These are phyloP conservation scores for Candida orba DNA, from an alignment of 805 yeast species.

Conservation along the genomic window DNA sequence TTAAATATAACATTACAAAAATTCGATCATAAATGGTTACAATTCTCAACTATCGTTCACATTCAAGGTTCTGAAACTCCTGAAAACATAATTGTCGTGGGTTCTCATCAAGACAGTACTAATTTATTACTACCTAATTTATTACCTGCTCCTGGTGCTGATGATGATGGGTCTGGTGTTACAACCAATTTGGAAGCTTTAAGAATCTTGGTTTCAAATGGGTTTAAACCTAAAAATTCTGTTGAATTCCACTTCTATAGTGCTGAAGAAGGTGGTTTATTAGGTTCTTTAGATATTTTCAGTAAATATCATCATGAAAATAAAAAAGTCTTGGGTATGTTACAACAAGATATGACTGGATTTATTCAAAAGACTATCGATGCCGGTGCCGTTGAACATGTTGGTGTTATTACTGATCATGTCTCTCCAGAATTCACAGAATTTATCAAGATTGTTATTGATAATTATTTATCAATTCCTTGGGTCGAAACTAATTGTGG, in stretches of 20 bases:
- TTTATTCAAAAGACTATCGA: constrained; percentile 22
- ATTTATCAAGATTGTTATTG: constrained; percentile 48
- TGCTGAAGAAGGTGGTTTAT: constrained; percentile 89
- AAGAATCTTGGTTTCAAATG: constrained; percentile 43
- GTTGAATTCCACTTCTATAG: constrained; percentile 91
- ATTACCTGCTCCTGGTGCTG: constrained; percentile 87
- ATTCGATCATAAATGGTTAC: constrained; percentile 71
- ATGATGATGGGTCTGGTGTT: constrained; percentile 89
- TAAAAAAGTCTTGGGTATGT: constrained; percentile 64
- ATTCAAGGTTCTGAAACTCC: constrained; percentile 42
- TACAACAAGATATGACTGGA: constrained; percentile 81
- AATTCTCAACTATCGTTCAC: constrained; percentile 64
- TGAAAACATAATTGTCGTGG: constrained; percentile 56
- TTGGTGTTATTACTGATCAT: constrained; percentile 56
- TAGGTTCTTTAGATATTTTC: constrained; percentile 81
- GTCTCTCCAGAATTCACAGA: constrained; percentile 20
- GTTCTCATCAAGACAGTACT: constrained; percentile 85
- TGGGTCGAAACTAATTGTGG: constrained; percentile 77
- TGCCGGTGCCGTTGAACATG: constrained; percentile 45
- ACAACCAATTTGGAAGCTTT: constrained; percentile 71
- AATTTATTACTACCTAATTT: constrained; percentile 64
- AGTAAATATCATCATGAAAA: constrained; percentile 39
- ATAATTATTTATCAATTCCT: constrained; percentile 57
- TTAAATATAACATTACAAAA: constrained; percentile 37
- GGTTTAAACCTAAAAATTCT: constrained; percentile 56